Conservation (phyloP, 345 rosid genomes). For the Laguncularia racemosa region DNA sequence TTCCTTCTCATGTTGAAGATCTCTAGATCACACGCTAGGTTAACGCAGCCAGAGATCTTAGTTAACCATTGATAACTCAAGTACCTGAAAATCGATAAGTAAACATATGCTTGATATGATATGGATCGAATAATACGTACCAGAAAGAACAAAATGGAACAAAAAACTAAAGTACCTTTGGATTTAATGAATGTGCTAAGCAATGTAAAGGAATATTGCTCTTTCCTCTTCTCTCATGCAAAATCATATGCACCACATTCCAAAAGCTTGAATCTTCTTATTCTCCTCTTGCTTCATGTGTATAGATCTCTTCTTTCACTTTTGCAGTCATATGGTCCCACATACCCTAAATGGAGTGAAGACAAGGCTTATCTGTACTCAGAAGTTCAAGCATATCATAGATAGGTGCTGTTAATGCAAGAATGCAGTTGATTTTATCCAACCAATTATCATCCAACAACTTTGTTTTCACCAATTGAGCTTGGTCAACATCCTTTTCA, state of each 20-base stretch:
- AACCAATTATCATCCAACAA: not conserved
- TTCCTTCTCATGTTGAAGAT: not conserved
- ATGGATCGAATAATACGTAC: not conserved
- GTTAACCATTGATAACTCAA: not conserved
- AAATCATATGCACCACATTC: not conserved
- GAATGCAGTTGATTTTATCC: not conserved
- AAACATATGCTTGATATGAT: not conserved
- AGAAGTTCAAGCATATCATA: not conserved
- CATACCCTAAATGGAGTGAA: not conserved
- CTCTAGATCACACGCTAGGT: not conserved
- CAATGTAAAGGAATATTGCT: slow-evolving; percentile 4
- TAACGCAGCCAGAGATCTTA: not conserved
- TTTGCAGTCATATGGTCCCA: slow-evolving; percentile 4
- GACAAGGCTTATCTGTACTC: not conserved
- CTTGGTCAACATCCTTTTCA: not conserved
- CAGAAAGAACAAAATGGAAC: not conserved
- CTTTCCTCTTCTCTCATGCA: not conserved
- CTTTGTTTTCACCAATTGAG: not conserved
- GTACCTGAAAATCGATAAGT: not conserved
- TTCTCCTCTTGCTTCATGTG: not conserved
- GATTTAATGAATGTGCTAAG: slow-evolving; percentile 8
- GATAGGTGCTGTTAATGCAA: not conserved
- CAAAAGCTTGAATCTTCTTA: not conserved
- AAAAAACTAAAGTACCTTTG: not conserved
- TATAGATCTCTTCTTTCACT: not conserved